These are phyloP conservation scores for Jaltomata sinuosa DNA, from an alignment of 257 asterid genomes.

Conservation along the genomic window DNA sequence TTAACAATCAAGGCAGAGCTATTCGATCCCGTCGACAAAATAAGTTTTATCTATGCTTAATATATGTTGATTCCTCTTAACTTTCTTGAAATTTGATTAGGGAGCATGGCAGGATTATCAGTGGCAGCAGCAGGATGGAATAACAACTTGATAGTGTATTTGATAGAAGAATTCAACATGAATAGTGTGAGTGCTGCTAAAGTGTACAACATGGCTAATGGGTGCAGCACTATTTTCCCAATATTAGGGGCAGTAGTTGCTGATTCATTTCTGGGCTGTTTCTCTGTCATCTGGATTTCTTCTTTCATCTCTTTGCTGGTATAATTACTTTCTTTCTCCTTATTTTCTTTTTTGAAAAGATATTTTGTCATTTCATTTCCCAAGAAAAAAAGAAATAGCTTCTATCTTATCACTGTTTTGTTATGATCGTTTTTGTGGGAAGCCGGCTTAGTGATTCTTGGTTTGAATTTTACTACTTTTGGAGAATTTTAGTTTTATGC, in stretches of 20 bases:
- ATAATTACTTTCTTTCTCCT: background rate
- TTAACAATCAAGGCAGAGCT: too few species aligned
- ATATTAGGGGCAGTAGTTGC: constrained; percentile 65
- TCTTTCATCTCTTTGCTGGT: constrained; percentile 66
- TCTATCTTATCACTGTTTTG: background rate
- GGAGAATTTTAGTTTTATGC: too few species aligned
- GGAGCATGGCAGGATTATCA: constrained; percentile 47
- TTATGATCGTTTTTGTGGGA: background rate
- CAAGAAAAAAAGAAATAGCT: background rate
- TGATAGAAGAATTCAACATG: constrained; percentile 67
- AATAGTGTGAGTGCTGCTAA: constrained; percentile 74
- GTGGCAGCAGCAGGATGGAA: constrained; percentile 70
- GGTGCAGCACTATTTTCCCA: constrained; percentile 63
- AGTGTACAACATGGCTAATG: constrained; percentile 55
- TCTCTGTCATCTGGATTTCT: constrained; percentile 71
- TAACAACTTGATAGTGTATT: constrained; percentile 56
- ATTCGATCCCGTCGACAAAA: too few species aligned
- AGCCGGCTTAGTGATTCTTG: background rate
- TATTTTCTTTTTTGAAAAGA: background rate
- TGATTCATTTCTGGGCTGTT: constrained; percentile 61
- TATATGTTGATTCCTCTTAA: too few species aligned
- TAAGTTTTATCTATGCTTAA: too few species aligned
- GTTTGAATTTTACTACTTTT: too few species aligned
- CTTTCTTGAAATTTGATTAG: constrained; percentile 14
- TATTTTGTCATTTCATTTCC: background rate